Base-by-base conservation (phyloP, 2,329 filamentous ascomycete genomes). In the Cladosporium sp. region DNA sequence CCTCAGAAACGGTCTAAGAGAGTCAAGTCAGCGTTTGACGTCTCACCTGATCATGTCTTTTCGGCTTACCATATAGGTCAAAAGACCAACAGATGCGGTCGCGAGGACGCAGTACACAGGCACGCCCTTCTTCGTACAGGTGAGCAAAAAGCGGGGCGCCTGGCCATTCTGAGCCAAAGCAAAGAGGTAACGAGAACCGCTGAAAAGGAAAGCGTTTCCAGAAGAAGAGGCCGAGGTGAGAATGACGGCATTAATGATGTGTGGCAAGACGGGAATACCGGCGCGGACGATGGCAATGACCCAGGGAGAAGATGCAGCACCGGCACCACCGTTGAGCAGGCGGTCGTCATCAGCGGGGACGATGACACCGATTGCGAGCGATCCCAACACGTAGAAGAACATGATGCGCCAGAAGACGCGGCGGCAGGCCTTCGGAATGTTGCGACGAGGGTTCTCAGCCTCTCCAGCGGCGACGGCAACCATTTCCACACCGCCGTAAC, bases 121-220 rank as follows among this genome's bases (percentile, higher is more conserved):
- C 95, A 90, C 59, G 95, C 83, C 68, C 95, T 95, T 46, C 81
- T 81, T 76, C 63, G 84, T 81, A 57, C 84, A 77, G 60, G 82
- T 80, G 31, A 74, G 71, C 10, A 58, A 56, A 60, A 81, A 70
- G 49, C 66, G 70, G 2, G 79, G 79, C 1, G 78, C 78, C 58
- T 79, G 77, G 3, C 72, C 67, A 58, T 77, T 77, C 58, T 78
- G 72, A 2, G 73, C 72, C 38, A 75, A 62, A 54, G 67, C 70
- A 57, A 77, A 79, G 9, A 81, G 70, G 52, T 75, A 75, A 56
- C 78, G 73, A 6, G 76, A 78, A 9, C 74, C 76, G 2, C 74
- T 73, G 61, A 77, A 76, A 49, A 90, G 72, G 62, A 78, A 81
- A 58, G 85, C 82, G 59, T 89, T 89, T 0, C 80, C 82, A 0